Conservation (phyloP, 2,329 filamentous ascomycete species). For the Fusarium mangiferae region DNA sequence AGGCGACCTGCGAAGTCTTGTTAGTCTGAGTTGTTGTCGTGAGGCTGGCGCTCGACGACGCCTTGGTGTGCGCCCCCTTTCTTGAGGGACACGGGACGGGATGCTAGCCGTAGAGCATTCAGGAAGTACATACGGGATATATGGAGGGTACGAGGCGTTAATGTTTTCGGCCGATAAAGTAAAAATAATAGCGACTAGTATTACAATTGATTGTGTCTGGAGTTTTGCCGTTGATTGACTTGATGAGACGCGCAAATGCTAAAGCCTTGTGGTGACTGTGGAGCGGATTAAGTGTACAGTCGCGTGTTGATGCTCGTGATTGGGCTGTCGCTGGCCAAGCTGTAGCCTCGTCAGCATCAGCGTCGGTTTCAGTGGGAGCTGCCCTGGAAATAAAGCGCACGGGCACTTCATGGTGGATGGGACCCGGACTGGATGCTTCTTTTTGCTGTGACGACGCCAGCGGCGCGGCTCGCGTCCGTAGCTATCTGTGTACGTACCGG, state of each 20-base stretch:
- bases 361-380: background rate
- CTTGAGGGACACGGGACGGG: conserved; percentile 5
- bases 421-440: background rate
- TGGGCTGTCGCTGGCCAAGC: conserved; percentile 5
- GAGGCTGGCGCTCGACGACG: conserved; percentile 30
- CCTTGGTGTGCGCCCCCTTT: conserved; percentile 33
- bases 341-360: conserved; percentile 18
- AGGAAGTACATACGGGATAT: conserved; percentile 25
- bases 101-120: conserved; percentile 2
- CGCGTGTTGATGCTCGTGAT: conserved; percentile 34
- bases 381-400: conserved; percentile 10
- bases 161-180: conserved; percentile 16
- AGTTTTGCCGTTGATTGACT: conserved; percentile 3
- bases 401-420: background rate
- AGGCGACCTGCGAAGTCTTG: conserved; percentile 13
- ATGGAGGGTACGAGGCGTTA: conserved; percentile 15
- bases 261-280: conserved; percentile 33
- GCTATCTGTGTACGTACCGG: background rate
- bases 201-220: conserved; percentile 15
- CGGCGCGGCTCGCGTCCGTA: conserved; percentile 15
- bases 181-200: conserved; percentile 2
- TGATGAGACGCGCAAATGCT: conserved; percentile 27
- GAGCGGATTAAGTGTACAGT: conserved; percentile 27
- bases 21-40: conserved; percentile 21
- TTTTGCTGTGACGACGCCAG: conserved; percentile 2